Evolutionary conservation across 306 rosid genomes (phyloP).

Genomic region (Vicia faba): DNA sequence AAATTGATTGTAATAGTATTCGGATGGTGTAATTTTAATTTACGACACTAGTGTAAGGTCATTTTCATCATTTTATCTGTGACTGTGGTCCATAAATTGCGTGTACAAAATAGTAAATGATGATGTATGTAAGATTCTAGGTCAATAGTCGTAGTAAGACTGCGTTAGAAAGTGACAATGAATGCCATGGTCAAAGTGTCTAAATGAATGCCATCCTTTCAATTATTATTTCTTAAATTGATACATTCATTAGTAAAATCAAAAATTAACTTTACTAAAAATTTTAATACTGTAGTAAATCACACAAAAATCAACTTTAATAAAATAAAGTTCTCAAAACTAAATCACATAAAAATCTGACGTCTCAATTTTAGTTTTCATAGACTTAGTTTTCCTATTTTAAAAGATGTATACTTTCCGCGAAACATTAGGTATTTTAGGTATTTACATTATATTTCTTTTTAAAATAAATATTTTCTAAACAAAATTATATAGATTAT

Average conservation of each 20-base stretch:
- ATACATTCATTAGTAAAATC: background rate
- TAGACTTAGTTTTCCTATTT: too few species aligned
- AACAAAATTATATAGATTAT: too few species aligned
- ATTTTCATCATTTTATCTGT: background rate
- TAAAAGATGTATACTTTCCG: too few species aligned
- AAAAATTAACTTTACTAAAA: background rate
- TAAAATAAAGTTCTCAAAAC: too few species aligned
- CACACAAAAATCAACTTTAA: too few species aligned
- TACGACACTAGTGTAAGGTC: background rate
- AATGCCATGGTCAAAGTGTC: background rate
- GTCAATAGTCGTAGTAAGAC: slow-evolving; percentile 32
- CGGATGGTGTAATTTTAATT: background rate
- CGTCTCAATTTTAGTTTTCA: background rate
- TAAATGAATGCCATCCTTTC: background rate
- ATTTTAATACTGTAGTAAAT: too few species aligned
- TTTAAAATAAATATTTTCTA: too few species aligned
- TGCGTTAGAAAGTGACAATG: slow-evolving; percentile 22
- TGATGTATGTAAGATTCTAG: background rate
- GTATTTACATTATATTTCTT: too few species aligned
- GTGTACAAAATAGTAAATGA: background rate
- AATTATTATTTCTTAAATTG: background rate
- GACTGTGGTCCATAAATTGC: background rate
- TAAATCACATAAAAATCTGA: background rate
- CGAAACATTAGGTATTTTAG: too few species aligned
- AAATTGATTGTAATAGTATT: too few species aligned